Evolutionary conservation across 805 yeast genomes (phyloP), one percentile per base, ranked within the genome.

Genomic region (Pichia heedii): DNA sequence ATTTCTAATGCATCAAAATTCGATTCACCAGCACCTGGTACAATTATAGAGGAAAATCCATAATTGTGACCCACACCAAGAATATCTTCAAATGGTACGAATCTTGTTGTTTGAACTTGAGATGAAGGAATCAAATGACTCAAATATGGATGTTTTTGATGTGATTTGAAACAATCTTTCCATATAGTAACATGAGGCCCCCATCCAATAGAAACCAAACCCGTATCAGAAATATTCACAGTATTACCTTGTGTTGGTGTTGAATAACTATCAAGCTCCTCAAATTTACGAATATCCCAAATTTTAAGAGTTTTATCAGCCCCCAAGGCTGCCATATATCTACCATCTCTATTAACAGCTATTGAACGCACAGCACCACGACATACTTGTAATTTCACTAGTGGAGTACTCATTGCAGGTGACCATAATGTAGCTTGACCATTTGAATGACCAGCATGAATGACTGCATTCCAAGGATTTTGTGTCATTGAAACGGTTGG

Each of bases 21-120:
- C 49, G 98, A 96, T 67, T 93, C 98, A 69, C 98, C 98, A 35
- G 97, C 71, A 22, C 98, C 98, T 34, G 98, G 98, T 46, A 93
- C 73, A 52, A 93, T 82, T 47, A 93, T 53, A n/a, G 93, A 80
- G n/a, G 81, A 75, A 34, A 88, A 71, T 37, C 96, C 95, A 1
- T 66, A 63, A 40, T 75, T 70, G 59, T 87, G 94, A 2, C 97
- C 97, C 11, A 84, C 76, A 22, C 96, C 95, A 21, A 93, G 69
- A n/a, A 90, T 69, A 84, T 93, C 98, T 68, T 93, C 98, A 63
- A 81, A 93, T 13, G 98, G 98, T 33, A 90, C 94, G 60, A 81
- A 88, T 55, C 74, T 74, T 34, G 79, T 67, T 44, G 74, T 75
- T 52, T 78, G 81, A 16, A 87, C 71, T 51, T 74, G 79, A 19